Conservation (phyloP, 1,284 basidiomycete genomes). For the Microbotryomycetes sp. region DNA sequence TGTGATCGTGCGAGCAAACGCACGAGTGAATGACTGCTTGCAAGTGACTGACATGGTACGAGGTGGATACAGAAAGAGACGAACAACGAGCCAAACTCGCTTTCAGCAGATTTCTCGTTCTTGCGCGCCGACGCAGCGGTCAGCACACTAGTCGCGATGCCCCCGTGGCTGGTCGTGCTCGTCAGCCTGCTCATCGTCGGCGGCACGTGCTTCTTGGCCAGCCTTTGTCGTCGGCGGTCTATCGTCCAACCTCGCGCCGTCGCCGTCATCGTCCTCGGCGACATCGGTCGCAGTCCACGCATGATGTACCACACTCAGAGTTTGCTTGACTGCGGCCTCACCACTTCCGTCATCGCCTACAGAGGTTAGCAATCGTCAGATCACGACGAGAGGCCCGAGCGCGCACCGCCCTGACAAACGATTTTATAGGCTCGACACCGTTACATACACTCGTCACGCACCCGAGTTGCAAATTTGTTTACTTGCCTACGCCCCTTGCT, state of each 20-base stretch:
- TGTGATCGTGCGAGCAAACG: too few relatives aligned
- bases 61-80: too few relatives aligned
- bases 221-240: neutral
- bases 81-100: too few relatives aligned
- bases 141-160: too few relatives aligned
- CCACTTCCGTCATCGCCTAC: slow-evolving; percentile 80
- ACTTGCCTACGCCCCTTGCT: slow-evolving; percentile 59
- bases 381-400: neutral
- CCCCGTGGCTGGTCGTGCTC: too few relatives aligned
- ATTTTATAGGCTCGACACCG: slow-evolving; percentile 59
- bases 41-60: too few relatives aligned
- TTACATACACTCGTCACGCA: slow-evolving; percentile 59
- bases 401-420: neutral
- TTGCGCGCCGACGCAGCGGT: too few relatives aligned
- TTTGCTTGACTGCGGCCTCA: slow-evolving; percentile 71
- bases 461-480: slow-evolving; percentile 57
- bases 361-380: slow-evolving; percentile 54
- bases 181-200: neutral
- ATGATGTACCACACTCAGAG: slow-evolving; percentile 99
- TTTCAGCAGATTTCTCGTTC: too few relatives aligned
- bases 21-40: too few relatives aligned
- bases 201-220: neutral
- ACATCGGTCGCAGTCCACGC: slow-evolving; percentile 87
- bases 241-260: slow-evolving; percentile 45
- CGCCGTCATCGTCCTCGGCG: slow-evolving; percentile 85